Evolutionary conservation across 2,329 filamentous ascomycete genomes (phyloP), one percentile per base, ranked within the genome.

Genomic region (Hortaea sp.): DNA sequence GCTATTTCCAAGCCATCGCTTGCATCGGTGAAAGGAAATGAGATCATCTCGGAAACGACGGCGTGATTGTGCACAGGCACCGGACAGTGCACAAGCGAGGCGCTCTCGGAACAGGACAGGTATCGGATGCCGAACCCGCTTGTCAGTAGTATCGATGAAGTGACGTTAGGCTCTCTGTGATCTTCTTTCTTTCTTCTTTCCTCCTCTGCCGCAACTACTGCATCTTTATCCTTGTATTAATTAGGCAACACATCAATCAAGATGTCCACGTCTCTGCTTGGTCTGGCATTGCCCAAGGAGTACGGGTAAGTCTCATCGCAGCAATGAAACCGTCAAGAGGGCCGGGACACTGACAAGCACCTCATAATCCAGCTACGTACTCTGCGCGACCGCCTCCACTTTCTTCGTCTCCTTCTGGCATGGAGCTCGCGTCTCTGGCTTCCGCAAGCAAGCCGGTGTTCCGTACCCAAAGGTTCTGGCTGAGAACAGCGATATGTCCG

Each of bases 391-490:
- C 32, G 69, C 77, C 50, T 70, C 71, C 47, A 74, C 71, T 49
- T 76, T 78, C 59, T 57, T 79, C 57, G 66, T 81, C 38, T 64
- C 66, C 47, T 66, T 67, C 55, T 70, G 71, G 63, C 78, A 80
- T 57, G 73, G 71, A 53, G 45, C 27, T 11, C 66, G 74, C 57
- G 69, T 74, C 29, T 59, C 58, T 40, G 20, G 38, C 20, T 65
- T 70, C 61, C 76, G 79, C 64, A 73, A 71, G 53, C 56, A 62
- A 3, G 75, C 77, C 50, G 67, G 71, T 38, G 65, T 81, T 49
- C 67, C 11, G 20, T 81, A 81, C 62, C 79, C 79, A 10, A 74
- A 76, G 64, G 64, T 68, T 59, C 80, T 78, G 64, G 78, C 79
- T 29, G 74, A 74, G 20, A 63, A 68, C 42, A 70, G 75, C 49